Conservation (phyloP, 164 flowering plant genomes). For the Annona squamosa region DNA sequence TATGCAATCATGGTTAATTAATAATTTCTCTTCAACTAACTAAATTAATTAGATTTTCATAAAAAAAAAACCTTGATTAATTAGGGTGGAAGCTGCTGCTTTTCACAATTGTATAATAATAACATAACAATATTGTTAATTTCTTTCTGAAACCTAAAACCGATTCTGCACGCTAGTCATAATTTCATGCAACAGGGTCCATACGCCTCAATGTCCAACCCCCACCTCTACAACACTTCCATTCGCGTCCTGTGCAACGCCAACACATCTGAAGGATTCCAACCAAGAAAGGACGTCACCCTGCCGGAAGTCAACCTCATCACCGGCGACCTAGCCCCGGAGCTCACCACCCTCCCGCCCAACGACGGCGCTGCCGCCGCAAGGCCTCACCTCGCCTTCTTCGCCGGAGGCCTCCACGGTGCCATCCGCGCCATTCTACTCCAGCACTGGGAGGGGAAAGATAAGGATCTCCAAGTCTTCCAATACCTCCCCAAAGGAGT, state of each 20-base stretch:
- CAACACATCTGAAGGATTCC: constrained; percentile 19
- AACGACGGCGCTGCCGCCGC: not conserved
- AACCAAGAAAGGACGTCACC: constrained; percentile 16
- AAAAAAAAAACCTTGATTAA: too few species aligned
- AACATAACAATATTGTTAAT: too few species aligned
- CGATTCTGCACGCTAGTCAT: too few species aligned
- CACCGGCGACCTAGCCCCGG: constrained; percentile 9
- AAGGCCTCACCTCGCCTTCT: constrained; percentile 13
- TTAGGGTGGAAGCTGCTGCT: too few species aligned
- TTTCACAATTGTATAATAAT: too few species aligned
- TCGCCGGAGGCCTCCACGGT: constrained; percentile 18
- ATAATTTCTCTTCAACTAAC: too few species aligned
- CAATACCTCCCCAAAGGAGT: constrained; percentile 13
- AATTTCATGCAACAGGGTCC: constrained; percentile 8
- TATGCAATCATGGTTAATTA: too few species aligned
- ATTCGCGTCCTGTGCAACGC: constrained; percentile 20
- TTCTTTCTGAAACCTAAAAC: too few species aligned
- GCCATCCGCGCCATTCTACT: constrained; percentile 16
- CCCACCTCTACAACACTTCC: constrained; percentile 13
- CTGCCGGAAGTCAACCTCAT: constrained; percentile 17
- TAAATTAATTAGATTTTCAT: too few species aligned
- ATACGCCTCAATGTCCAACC: constrained; percentile 6
- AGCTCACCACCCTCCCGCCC: constrained; percentile 17
- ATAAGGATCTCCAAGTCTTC: constrained; percentile 9
- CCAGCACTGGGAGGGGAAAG: constrained; percentile 11